Percentiles rank a stretch among this genome's conserved stretches.
These are phyloP conservation scores for Podila clonocystis DNA, from an alignment of 192 early-diverging fungal genomes.

Conservation along the genomic window DNA sequence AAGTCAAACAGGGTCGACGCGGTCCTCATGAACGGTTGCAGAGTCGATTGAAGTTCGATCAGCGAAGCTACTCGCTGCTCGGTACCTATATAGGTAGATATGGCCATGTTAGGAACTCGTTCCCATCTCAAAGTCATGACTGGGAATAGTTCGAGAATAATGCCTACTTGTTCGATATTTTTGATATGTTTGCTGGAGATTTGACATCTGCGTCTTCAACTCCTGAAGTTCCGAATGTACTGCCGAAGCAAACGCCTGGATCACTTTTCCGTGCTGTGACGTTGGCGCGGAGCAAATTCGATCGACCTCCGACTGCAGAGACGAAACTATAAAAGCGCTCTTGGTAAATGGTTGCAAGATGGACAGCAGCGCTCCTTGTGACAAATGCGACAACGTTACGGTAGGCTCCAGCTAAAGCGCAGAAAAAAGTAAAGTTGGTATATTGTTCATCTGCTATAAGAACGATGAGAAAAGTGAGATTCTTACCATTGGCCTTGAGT, in stretches of 20 bases:
- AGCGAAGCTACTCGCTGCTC: constrained; percentile 16
- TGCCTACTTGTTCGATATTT: constrained; percentile 13
- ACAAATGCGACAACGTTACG: constrained; percentile 21
- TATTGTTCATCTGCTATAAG: too few relatives aligned
- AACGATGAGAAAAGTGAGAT: neutral
- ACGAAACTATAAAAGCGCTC: constrained; percentile 1
- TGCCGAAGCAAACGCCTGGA: constrained; percentile 31
- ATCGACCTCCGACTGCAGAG: constrained; percentile 10
- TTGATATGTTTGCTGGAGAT: constrained; percentile 17
- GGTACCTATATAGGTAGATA: neutral
- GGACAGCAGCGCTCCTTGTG: constrained; percentile 11
- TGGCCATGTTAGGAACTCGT: neutral
- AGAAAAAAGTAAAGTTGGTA: too few relatives aligned
- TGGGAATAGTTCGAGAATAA: too few relatives aligned
- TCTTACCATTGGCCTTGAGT: neutral
- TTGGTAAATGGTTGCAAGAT: constrained; percentile 20
- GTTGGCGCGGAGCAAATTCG: constrained; percentile 25
- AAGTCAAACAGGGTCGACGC: constrained; percentile 2
- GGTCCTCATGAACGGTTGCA: neutral
- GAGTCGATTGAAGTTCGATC: constrained; percentile 14
- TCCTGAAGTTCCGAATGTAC: constrained; percentile 14
- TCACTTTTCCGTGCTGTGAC: constrained; percentile 18
- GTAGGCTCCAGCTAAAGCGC: constrained; percentile 5
- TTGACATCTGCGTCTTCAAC: constrained; percentile 11
- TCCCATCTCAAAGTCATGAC: neutral